Evolutionary conservation across 2,329 filamentous ascomycete species (phyloP), one percentile per base, ranked within the genome.

Genomic region (Tolypocladium inflatum): DNA sequence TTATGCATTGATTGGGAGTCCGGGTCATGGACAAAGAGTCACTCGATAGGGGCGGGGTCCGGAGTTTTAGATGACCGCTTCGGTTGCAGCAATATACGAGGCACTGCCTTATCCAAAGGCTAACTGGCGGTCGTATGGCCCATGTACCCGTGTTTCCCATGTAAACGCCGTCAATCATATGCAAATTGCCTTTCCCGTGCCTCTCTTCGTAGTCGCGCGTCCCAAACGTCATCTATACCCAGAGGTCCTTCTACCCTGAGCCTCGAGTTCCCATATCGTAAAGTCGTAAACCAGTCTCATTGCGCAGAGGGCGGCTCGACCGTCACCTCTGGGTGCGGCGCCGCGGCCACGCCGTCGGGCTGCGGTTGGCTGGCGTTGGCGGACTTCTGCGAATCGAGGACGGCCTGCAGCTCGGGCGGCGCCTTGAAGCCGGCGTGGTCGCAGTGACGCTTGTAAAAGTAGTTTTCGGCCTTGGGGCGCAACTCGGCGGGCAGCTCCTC

Each of bases 401-500:
- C 80, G 52, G 77, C 78, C 70, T 82, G 78, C 57, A 84, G 74
- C 73, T 81, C 81, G 4, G 82, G 79, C 19, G 84, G 82, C 1
- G 79, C 81, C 67, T 87, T 85, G 77, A 91, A 96, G 17, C 89
- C 90, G 58, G 87, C 85, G 73, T 97, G 91, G 71, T 96, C 91
- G 50, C 86, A 84, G 76, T 97, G 93, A 73, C 87, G 89, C 78
- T 94, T 94, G 78, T 96, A 97, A 72, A 86, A 87, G 76, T 89
- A 91, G 70, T 83, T 84, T 60, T 86, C 83, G 53, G 81, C 68
- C 75, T 88, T 88, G 43, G 90, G 90, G 59, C 79, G 79, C 63
- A 96, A 75, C 69, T 94, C 89, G 1, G 80, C 75, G 7, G 87
- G 87, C 37, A 97, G 77, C 63, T 89, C 84, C 55, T 86, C 82